Percentiles rank a stretch among this genome's conserved stretches.
Conservation (phyloP, 2,329 filamentous ascomycete genomes). For the Nemania sp. region DNA sequence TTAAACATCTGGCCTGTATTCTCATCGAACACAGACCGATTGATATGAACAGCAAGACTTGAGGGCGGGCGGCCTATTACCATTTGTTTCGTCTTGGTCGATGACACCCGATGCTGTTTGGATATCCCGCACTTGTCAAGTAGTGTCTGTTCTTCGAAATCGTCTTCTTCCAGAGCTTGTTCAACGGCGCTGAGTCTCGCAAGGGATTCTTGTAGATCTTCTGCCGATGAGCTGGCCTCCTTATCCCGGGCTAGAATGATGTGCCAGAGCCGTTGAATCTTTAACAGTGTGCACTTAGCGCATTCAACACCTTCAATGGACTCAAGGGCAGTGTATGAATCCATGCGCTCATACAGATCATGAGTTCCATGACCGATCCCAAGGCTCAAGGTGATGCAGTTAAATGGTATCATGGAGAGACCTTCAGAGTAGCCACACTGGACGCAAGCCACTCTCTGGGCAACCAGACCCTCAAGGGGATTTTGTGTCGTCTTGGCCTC, state of each 20-base stretch:
- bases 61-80: constrained; percentile 82
- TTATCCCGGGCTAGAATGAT: constrained; percentile 51
- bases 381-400: constrained; percentile 85
- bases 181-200: constrained; percentile 69
- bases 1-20: constrained; percentile 78
- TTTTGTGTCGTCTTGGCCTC: constrained; percentile 59
- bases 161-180: constrained; percentile 74
- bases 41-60: constrained; percentile 84
- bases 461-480: constrained; percentile 84
- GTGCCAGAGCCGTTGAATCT: constrained; percentile 53
- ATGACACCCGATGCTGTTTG: constrained; percentile 69
- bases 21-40: constrained; percentile 89
- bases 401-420: constrained; percentile 89
- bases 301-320: constrained; percentile 89
- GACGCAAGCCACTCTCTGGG: constrained; percentile 87
- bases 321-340: constrained; percentile 84
- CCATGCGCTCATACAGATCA: constrained; percentile 76
- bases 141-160: constrained; percentile 74
- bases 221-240: constrained; percentile 46
- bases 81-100: constrained; percentile 88
- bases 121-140: constrained; percentile 67
- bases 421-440: constrained; percentile 86
- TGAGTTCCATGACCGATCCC: constrained; percentile 65
- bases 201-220: constrained; percentile 55
- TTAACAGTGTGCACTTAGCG: constrained; percentile 82